Conservation (phyloP, 1,284 basidiomycete genomes). For the Cutaneotrichosporon dermatis region DNA sequence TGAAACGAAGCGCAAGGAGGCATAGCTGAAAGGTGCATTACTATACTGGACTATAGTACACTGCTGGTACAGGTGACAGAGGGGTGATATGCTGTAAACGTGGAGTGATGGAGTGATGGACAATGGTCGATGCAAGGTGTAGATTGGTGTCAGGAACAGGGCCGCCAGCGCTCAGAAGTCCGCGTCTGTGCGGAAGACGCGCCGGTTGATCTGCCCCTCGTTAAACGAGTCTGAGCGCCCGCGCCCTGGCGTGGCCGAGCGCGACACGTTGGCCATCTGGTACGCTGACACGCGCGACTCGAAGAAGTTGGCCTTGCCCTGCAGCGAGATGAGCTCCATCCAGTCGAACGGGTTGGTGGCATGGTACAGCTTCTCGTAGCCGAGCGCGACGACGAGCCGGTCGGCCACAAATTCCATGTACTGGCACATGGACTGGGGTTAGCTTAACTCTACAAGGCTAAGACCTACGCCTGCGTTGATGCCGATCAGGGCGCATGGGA, state of each 20-base stretch:
- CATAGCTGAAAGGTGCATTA: no score
- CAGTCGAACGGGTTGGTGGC: slow-evolving; percentile 68
- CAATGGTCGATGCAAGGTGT: no score
- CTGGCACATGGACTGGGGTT: slow-evolving; percentile 78
- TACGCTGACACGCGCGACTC: slow-evolving; percentile 46
- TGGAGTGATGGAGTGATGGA: no score
- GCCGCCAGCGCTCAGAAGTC: slow-evolving; percentile 17
- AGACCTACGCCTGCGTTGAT: slow-evolving; percentile 53
- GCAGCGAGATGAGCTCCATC: slow-evolving; percentile 88
- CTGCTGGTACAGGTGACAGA: no score
- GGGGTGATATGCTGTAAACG: no score
- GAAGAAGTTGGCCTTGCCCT: slow-evolving; percentile 53
- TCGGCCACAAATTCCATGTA: slow-evolving; percentile 97
- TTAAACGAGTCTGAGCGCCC: slow-evolving; percentile 9
- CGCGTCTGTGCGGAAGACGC: slow-evolving; percentile 28
- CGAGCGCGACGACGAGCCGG: slow-evolving; percentile 73
- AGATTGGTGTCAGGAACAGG: no score
- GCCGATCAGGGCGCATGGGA: slow-evolving; percentile 53
- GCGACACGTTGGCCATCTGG: slow-evolving; percentile 41
- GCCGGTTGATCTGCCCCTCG: slow-evolving; percentile 11
- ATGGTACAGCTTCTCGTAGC: slow-evolving; percentile 73
- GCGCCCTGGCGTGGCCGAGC: slow-evolving; percentile 29
- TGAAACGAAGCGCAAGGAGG: no score
- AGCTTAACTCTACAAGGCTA: slow-evolving; percentile 35
- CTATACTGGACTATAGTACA: no score